Evolutionary conservation across 2,329 filamentous ascomycete species (phyloP).

Genomic region (Clarireedia hainanense): DNA sequence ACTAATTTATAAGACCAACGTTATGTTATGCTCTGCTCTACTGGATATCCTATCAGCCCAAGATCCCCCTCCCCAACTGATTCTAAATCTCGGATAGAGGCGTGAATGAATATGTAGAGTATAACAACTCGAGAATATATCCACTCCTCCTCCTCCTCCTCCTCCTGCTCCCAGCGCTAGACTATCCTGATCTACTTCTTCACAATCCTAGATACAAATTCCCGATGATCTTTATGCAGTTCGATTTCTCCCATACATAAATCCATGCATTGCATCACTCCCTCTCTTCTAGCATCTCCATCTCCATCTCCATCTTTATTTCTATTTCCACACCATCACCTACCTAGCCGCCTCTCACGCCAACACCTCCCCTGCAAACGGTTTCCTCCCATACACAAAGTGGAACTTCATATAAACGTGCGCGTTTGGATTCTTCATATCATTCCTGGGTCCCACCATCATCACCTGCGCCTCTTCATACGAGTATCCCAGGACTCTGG

Average conservation of each 20-base stretch:
- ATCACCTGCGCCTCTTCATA: conserved; percentile 40
- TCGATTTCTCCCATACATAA: background rate
- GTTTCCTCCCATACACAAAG: conserved; percentile 33
- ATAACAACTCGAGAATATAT: no score
- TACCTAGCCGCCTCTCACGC: background rate
- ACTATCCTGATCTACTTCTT: no score
- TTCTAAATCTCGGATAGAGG: background rate
- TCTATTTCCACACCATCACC: background rate
- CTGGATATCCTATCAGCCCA: no score
- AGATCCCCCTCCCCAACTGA: no score
- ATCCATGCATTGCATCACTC: no score
- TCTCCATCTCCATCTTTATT: background rate
- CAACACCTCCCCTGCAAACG: background rate
- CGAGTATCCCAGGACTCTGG: conserved; percentile 40
- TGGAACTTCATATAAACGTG: conserved; percentile 48
- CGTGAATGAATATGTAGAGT: no score
- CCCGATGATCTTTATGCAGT: no score
- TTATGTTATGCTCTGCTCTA: no score
- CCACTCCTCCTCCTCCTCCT: no score
- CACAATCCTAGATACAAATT: no score
- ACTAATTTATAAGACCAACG: no score
- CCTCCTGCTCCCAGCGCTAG: no score
- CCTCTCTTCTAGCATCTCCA: background rate
- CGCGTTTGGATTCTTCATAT: conserved; percentile 34
- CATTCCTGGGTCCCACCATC: conserved; percentile 38